These are phyloP conservation scores for Cadophora sp. DNA, from an alignment of 2,329 filamentous ascomycete genomes.

Conservation along the genomic window DNA sequence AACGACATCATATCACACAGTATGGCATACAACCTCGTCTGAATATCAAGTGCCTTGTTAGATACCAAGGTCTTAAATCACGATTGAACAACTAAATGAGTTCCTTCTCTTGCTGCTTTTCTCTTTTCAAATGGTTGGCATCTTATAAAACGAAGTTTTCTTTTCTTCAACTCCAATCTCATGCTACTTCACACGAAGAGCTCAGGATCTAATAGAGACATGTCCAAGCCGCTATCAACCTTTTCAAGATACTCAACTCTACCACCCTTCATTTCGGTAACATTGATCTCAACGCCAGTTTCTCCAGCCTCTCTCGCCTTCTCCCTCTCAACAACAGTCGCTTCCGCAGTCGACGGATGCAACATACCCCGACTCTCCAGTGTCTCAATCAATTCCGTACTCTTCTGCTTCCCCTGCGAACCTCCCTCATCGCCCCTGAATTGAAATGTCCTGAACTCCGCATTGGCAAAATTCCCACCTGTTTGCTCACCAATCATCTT, in stretches of 20 bases:
- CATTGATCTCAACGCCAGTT: background rate
- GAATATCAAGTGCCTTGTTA: too few species aligned
- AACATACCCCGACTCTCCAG: background rate
- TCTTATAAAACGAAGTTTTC: background rate
- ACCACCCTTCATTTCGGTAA: background rate
- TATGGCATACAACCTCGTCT: background rate
- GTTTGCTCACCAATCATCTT: background rate
- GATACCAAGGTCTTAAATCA: too few species aligned
- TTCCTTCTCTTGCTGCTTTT: too few species aligned
- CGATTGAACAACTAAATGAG: too few species aligned
- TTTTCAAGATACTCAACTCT: background rate
- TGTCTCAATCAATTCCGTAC: slow-evolving; percentile 7
- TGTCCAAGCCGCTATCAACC: background rate
- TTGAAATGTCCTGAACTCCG: slow-evolving; percentile 2
- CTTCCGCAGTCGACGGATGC: background rate
- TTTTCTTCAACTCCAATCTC: background rate
- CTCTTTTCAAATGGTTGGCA: background rate
- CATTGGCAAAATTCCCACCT: slow-evolving; percentile 3
- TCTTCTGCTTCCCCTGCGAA: background rate
- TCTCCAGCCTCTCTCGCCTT: background rate
- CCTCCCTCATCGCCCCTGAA: background rate
- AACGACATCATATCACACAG: background rate
- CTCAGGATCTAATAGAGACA: background rate
- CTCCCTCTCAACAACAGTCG: too few species aligned
- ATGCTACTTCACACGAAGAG: background rate